Evolutionary conservation across 2,329 filamentous ascomycete species (phyloP), one percentile per base, ranked within the genome.

Genomic region (Colletotrichum euphorbiae): DNA sequence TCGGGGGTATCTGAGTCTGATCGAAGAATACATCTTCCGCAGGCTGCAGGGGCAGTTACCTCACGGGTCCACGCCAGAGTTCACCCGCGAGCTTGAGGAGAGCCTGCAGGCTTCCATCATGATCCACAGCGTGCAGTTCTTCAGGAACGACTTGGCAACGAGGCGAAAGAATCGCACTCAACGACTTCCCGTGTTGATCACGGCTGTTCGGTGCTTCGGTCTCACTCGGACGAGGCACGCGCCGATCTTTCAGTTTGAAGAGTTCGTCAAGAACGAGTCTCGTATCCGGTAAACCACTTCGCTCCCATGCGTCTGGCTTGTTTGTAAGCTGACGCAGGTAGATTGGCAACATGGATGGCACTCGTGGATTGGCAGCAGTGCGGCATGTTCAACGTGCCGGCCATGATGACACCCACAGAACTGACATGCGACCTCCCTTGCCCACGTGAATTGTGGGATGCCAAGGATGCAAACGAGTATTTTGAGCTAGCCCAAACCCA

Each of bases 361-460:
- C 52, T 75, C 4, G 65, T 66, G 6, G 74, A 76, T 59, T 76
- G 74, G 73, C 74, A 76, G 21, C 74, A 77, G 33, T 55, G 66
- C 21, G 72, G 75, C 52, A 69, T 74, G 59, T 73, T 71, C 50
- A 72, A 75, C 51, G 60, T 58, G 3, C 73, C 72, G n/a, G 68
- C 71, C 2, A 31, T 69, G 11, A 73, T 72, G 17, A 71, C 72
- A 1, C 70, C 70, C 8, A 43, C 60, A 28, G 75, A 77, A 55
- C 60, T 77, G 51, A 73, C 67, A 0, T 73, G 71, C 28, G 69
- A 73, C n/a, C 58, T 75, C 3, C 73, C 75, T 0, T 74, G 73
- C 36, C 60, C 72, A 5, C 57, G 56, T 0, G 69, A 72, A 12
- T 67, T 77, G 0, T 77, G 75, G 75, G 72, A 76, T 21, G 71